phyloP scores from a whole-genome alignment of 1,139 yeast genomes.

The Lodderomyces oxycetoniae region DNA sequence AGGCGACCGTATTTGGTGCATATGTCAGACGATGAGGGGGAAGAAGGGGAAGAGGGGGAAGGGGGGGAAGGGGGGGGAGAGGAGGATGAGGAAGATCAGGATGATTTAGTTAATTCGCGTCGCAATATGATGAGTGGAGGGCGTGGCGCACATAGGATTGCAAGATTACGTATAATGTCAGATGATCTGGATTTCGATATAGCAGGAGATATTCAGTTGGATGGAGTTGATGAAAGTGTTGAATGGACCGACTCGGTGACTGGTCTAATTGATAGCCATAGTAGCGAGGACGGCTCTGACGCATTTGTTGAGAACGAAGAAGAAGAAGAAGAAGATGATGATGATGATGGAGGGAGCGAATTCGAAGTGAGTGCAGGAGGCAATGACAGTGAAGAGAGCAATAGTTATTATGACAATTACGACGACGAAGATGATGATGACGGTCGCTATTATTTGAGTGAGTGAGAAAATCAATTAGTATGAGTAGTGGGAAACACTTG shows the following conservation, averaged over 20 bases:
- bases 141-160: background rate
- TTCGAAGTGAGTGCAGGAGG: conserved; percentile 6
- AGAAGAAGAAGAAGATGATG: conserved; percentile 8
- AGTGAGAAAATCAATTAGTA: too few relatives aligned
- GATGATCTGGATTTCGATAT: too few relatives aligned
- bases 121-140: too few relatives aligned
- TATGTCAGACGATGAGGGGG: background rate
- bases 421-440: conserved; percentile 3
- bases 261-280: too few relatives aligned
- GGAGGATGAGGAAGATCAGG: too few relatives aligned
- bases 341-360: conserved; percentile 3
- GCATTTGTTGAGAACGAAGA: conserved; percentile 11
- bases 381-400: background rate
- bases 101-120: too few relatives aligned
- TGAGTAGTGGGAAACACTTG: too few relatives aligned
- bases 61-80: too few relatives aligned
- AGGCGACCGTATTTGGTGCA: background rate
- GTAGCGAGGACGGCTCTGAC: conserved; percentile 1
- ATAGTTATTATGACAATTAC: conserved; percentile 1
- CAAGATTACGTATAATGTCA: conserved; percentile 1
- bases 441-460: too few relatives aligned
- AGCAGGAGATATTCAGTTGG: too few relatives aligned
- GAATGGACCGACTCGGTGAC: conserved; percentile 4
- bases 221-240: background rate
- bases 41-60: background rate